Conservation (phyloP, 345 rosid species). For the Arabis alpina region DNA sequence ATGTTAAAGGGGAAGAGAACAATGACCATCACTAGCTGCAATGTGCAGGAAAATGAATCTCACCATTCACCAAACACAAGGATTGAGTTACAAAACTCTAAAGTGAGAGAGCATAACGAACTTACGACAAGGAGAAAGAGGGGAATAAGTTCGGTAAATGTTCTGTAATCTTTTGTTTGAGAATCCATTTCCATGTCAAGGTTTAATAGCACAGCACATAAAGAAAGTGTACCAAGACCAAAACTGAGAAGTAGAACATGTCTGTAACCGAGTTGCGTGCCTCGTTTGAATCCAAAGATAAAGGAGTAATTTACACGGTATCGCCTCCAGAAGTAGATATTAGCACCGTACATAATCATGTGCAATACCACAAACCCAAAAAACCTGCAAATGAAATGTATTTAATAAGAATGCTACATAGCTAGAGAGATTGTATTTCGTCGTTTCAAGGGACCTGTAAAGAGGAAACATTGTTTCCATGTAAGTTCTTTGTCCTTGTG, state of each 20-base stretch:
- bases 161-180: constrained; percentile 50
- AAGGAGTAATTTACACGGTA: constrained; percentile 71
- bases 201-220: constrained; percentile 59
- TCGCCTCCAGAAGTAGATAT: constrained; percentile 72
- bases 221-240: constrained; percentile 59
- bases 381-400: constrained; percentile 52
- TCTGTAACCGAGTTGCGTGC: constrained; percentile 68
- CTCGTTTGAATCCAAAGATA: constrained; percentile 76
- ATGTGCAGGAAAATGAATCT: background rate
- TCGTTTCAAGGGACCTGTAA: constrained; percentile 49
- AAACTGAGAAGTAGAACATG: constrained; percentile 62
- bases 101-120: background rate
- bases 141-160: constrained; percentile 68
- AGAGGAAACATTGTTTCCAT: constrained; percentile 84
- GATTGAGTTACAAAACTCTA: background rate
- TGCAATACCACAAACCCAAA: constrained; percentile 71
- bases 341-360: constrained; percentile 57
- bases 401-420: background rate
- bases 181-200: constrained; percentile 85
- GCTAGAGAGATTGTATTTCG: background rate
- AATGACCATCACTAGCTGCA: constrained; percentile 37
- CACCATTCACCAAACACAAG: background rate
- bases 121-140: constrained; percentile 61
- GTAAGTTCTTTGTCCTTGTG: constrained; percentile 50
- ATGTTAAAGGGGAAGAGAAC: constrained; percentile 41